phyloP scores from a whole-genome alignment of 2,329 filamentous ascomycete genomes.

The Amauroascus niger region DNA sequence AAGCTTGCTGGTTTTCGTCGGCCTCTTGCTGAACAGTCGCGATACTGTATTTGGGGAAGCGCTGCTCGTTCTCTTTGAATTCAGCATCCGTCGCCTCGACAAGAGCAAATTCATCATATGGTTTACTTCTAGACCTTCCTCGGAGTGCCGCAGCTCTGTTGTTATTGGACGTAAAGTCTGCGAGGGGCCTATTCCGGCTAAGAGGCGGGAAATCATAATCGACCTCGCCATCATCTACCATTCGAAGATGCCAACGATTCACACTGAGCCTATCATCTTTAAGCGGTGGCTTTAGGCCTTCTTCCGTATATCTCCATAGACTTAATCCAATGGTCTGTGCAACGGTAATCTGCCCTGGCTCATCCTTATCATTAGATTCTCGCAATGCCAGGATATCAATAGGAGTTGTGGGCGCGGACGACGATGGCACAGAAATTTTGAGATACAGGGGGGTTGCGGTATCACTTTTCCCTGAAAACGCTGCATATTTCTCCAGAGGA shows the following conservation, averaged over 20 bases:
- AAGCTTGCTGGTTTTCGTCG: slow-evolving; percentile 16
- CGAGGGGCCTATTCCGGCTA: slow-evolving; percentile 47
- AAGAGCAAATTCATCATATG: slow-evolving; percentile 57
- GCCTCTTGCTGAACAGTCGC: slow-evolving; percentile 25
- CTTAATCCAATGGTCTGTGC: slow-evolving; percentile 54
- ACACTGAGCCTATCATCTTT: slow-evolving; percentile 46
- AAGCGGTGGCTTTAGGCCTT: slow-evolving; percentile 46
- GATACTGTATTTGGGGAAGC: slow-evolving; percentile 44
- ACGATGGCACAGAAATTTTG: slow-evolving; percentile 54
- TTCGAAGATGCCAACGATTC: slow-evolving; percentile 56
- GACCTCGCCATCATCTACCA: slow-evolving; percentile 58
- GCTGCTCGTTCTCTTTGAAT: slow-evolving; percentile 49
- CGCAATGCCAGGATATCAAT: slow-evolving; percentile 50
- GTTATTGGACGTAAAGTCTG: slow-evolving; percentile 59
- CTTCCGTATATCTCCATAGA: slow-evolving; percentile 53
- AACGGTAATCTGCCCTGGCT: slow-evolving; percentile 44
- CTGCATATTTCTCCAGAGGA: slow-evolving; percentile 51
- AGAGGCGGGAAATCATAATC: slow-evolving; percentile 57
- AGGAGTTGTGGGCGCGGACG: slow-evolving; percentile 45
- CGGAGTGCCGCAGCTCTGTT: slow-evolving; percentile 47
- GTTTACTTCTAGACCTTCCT: slow-evolving; percentile 51
- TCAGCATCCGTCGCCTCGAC: slow-evolving; percentile 50
- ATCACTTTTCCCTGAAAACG: slow-evolving; percentile 52
- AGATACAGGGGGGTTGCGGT: slow-evolving; percentile 49
- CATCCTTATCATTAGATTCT: slow-evolving; percentile 45